phyloP scores from a whole-genome alignment of 768 basidiomycete genomes.

The Chalciporus pseudorubinellus region DNA sequence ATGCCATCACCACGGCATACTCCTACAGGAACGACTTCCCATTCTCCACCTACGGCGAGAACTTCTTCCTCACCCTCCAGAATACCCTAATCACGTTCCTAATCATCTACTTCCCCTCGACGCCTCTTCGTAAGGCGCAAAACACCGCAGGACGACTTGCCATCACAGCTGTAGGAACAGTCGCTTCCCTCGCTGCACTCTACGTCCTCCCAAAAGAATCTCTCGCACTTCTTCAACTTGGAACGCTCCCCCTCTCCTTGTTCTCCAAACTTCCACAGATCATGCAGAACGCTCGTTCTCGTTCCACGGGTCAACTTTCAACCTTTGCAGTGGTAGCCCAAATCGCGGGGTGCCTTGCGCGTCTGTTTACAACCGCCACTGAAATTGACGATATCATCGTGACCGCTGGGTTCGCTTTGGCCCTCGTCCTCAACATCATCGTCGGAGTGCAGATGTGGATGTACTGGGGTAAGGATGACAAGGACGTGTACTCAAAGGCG shows the following conservation, averaged over 20 bases:
- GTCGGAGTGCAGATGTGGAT: conserved; percentile 80
- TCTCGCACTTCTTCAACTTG: conserved; percentile 72
- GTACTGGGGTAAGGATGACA: conserved; percentile 68
- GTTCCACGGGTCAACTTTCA: conserved; percentile 91
- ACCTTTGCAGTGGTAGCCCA: conserved; percentile 89
- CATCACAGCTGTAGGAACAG: conserved; percentile 30
- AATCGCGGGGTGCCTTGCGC: conserved; percentile 83
- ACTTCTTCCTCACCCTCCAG: conserved; percentile 88
- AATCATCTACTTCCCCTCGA: conserved; percentile 64
- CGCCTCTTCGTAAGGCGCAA: conserved; percentile 24
- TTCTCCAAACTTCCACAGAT: conserved; percentile 97
- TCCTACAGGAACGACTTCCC: conserved; percentile 84
- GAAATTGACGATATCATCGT: conserved; percentile 86
- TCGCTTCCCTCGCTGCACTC: conserved; percentile 41
- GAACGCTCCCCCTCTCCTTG: conserved; percentile 87
- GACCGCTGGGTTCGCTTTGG: conserved; percentile 79
- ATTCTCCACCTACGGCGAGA: conserved; percentile 98
- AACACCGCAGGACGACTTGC: conserved; percentile 32
- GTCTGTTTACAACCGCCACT: conserved; percentile 89
- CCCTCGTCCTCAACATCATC: conserved; percentile 79
- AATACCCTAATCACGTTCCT: conserved; percentile 86
- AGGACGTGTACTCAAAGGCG: conserved; percentile 24
- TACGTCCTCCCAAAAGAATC: conserved; percentile 44
- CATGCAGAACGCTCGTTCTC: conserved; percentile 66
- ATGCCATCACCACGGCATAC: conserved; percentile 87